phyloP scores from a whole-genome alignment of 176 grass and related monocot genomes.

The Aegilops tauschii region DNA sequence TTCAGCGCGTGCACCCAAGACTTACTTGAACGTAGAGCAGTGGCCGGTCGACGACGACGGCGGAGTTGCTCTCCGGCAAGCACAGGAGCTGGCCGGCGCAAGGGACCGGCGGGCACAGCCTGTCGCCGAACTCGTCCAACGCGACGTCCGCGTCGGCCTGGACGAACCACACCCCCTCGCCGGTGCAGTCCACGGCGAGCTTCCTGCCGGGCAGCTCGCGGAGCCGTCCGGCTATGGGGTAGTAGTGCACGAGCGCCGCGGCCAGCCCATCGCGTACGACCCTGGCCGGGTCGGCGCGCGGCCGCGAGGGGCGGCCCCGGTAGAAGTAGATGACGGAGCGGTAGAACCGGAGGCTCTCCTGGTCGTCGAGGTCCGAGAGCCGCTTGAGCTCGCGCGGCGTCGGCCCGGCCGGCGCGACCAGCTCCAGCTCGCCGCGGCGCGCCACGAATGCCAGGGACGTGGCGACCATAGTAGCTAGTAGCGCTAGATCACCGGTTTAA shows the following conservation, averaged over 20 bases:
- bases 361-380: slow-evolving; percentile 53
- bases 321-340: slow-evolving; percentile 34
- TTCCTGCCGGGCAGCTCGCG: slow-evolving; percentile 30
- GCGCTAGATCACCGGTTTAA: not conserved
- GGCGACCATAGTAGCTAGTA: not conserved
- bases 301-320: not conserved
- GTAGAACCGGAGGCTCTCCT: slow-evolving; percentile 38
- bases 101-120: slow-evolving; percentile 24
- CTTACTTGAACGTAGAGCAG: slow-evolving; percentile 37
- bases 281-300: not conserved
- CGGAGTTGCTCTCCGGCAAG: slow-evolving; percentile 29
- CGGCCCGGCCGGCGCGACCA: slow-evolving; percentile 21
- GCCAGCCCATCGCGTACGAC: slow-evolving; percentile 25
- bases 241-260: slow-evolving; percentile 36
- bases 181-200: slow-evolving; percentile 45
- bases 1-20: not conserved
- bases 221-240: slow-evolving; percentile 45
- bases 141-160: slow-evolving; percentile 35
- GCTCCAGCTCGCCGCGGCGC: slow-evolving; percentile 8
- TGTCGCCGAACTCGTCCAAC: slow-evolving; percentile 12
- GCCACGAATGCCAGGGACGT: slow-evolving; percentile 13
- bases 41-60: slow-evolving; percentile 10
- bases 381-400: slow-evolving; percentile 32
- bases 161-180: slow-evolving; percentile 45
- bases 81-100: slow-evolving; percentile 32